Evolutionary conservation across 176 grass and related monocot genomes (phyloP), one percentile per base, ranked within the genome.

Genomic region (Cymbopogon citratus): DNA sequence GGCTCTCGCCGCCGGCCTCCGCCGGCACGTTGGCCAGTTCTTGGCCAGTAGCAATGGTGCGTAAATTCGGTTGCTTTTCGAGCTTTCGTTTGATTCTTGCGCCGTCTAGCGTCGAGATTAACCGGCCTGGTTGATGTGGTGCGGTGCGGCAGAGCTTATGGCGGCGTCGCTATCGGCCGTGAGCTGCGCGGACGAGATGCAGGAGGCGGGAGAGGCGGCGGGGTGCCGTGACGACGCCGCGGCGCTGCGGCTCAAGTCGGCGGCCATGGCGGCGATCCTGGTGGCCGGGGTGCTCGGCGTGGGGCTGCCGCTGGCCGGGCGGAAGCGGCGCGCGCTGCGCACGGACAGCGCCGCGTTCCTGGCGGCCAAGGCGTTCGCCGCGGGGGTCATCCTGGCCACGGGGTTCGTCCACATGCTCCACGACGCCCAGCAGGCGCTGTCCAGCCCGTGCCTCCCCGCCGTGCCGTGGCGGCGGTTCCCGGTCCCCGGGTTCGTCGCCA

Each of bases 331-430:
- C 25, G 72, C 92, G 38, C 56, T 93, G 64, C 79, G 71, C 16
- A 85, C 86, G 12, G 95, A 90, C 84, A 81, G 84, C 64, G 41
- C 80, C 0, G 81, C 23, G 24, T 93, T 98, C 85, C 18, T 82
- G 28, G 33, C 85, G 8, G 88, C 78, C 1, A 94, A 89, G 82
- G 90, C 95, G 6, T 87, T 98, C 28, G 88, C 92, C 3, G 95
- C 95, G 0, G 95, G 95, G 1, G 90, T 93, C 5, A 93, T 98
- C 60, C 89, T 98, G 7, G 88, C 95, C 51, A 93, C 95, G 16
- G 95, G 95, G 2, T 94, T 98, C 70, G 92, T 95, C 2, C 95
- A 98, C 86, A 90, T 93, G 88, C 74, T 98, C 11, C 88, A 91
- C 73, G 92, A 89, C 41, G 90, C 92, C 19, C 45, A 88, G 40